Evolutionary conservation across 768 basidiomycete species (phyloP), one percentile per base, ranked within the genome.

Genomic region (Mycena galericulata): DNA sequence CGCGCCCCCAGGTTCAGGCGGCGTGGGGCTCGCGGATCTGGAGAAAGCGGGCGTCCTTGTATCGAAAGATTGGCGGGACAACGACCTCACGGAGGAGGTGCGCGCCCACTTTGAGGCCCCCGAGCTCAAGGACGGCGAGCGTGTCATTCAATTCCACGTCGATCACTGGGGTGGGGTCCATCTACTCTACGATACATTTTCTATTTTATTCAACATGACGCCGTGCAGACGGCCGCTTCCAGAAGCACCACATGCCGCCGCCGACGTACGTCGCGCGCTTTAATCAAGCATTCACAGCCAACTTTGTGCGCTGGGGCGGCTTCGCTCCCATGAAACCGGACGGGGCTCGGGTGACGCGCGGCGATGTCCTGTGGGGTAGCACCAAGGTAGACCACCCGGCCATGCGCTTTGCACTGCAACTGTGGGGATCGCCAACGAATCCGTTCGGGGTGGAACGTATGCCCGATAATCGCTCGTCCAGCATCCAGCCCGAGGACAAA

Each of bases 221-320:
- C 11, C 29, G 8, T 38, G 26, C 40, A 56, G 59, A 2, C 1
- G 30, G 4, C 8, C 18, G 32, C 29, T 65, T 56, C 30, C 58
- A 51, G 32, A 49, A 18, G 2, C 1, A 6, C 15, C 49, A 24
- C 20, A 9, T 32, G 3, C 4, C 4, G 26, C 54, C 55, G 32
- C 60, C 60, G 8, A 1, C 26, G 14, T 29, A 49, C 43, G 36
- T 32, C 17, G 11, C 9, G 29, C 62, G 56, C 12, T 14, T 27
- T 30, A 22, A 18, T 7, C 11, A 6, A 17, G 8, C 32, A 3
- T 38, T 70, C 30, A 18, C 20, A 5, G 14, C 15, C 26, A 43
- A 36, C 57, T 64, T 71, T 45, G 46, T 78, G 68, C 54, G 49
- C 20, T 49, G 73, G 77, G 65, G 77, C 68, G 72, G 74, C 62